These are phyloP conservation scores for Populus hybrid DNA, from an alignment of 441 rosid genomes.

Conservation along the genomic window DNA sequence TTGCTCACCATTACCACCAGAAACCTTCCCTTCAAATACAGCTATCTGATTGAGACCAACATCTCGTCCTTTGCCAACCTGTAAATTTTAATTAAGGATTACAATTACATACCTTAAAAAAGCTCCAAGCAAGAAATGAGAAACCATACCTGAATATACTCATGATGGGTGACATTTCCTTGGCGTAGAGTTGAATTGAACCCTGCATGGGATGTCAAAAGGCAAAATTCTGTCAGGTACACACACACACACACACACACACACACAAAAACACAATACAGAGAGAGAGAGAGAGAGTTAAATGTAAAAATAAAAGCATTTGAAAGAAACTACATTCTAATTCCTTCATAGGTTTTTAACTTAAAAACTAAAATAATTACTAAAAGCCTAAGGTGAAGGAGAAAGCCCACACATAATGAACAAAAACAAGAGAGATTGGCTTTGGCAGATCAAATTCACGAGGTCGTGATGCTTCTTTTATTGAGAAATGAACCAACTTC, in stretches of 20 bases:
- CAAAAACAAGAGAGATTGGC: not conserved
- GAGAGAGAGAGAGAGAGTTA: not conserved
- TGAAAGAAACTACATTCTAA: not conserved
- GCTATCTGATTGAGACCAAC: constrained; percentile 99
- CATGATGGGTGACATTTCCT: constrained; percentile 99
- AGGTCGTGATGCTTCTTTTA: not conserved
- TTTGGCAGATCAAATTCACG: not conserved
- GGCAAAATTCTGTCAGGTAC: not conserved
- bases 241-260: no score
- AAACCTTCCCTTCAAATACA: constrained; percentile 97
- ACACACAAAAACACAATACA: no score
- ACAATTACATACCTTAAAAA: constrained; percentile 6
- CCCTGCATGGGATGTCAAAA: constrained; percentile 40
- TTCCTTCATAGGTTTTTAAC: not conserved
- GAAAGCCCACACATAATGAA: not conserved
- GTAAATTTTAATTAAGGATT: constrained; percentile 26
- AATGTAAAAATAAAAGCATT: not conserved
- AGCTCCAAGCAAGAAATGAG: constrained; percentile 11
- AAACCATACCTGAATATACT: constrained; percentile 81
- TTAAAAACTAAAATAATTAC: not conserved
- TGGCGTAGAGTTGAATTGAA: constrained; percentile 97
- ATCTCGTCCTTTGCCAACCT: constrained; percentile 99
- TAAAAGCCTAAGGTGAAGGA: not conserved
- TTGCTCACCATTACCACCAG: constrained; percentile 99
- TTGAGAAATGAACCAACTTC: not conserved